Conservation (phyloP, 2,329 filamentous ascomycete genomes). For the Kalmusia sp. region DNA sequence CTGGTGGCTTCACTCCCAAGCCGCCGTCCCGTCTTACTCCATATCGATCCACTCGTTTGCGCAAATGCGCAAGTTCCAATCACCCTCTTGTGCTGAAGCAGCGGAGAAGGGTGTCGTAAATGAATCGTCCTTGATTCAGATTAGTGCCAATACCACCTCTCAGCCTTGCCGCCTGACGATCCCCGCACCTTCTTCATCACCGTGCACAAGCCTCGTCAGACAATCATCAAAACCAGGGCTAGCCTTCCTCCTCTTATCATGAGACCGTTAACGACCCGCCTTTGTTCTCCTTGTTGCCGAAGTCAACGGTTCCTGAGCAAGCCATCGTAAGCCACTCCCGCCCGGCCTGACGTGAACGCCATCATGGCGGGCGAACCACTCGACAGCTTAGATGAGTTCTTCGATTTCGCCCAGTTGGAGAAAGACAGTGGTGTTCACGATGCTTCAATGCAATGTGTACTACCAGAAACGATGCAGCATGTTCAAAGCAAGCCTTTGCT, state of each 20-base stretch:
- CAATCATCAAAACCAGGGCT: conserved; percentile 20
- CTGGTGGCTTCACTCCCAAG: neutral
- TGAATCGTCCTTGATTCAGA: neutral
- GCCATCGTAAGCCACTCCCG: conserved; percentile 23
- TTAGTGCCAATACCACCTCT: conserved; percentile 6
- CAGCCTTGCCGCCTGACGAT: conserved; percentile 26
- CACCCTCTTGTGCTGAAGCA: neutral
- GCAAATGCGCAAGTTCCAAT: conserved; percentile 7
- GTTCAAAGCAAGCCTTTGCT: neutral
- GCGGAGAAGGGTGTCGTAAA: neutral
- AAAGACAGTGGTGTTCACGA: conserved; percentile 20
- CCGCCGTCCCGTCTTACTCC: neutral
- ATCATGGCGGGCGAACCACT: conserved; percentile 22
- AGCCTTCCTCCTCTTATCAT: conserved; percentile 20
- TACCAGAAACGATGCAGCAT: too few relatives aligned
- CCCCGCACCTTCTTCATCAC: conserved; percentile 35
- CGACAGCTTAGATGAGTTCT: conserved; percentile 42
- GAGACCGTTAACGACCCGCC: conserved; percentile 14
- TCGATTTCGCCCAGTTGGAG: conserved; percentile 42
- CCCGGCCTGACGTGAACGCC: conserved; percentile 9
- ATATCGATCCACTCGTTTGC: neutral
- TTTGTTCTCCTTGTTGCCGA: conserved; percentile 1
- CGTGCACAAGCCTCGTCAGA: conserved; percentile 19
- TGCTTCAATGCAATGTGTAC: neutral
- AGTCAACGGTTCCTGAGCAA: conserved; percentile 13